phyloP scores from a whole-genome alignment of 2,329 filamentous ascomycete species.

The Monosporascus ibericus region DNA sequence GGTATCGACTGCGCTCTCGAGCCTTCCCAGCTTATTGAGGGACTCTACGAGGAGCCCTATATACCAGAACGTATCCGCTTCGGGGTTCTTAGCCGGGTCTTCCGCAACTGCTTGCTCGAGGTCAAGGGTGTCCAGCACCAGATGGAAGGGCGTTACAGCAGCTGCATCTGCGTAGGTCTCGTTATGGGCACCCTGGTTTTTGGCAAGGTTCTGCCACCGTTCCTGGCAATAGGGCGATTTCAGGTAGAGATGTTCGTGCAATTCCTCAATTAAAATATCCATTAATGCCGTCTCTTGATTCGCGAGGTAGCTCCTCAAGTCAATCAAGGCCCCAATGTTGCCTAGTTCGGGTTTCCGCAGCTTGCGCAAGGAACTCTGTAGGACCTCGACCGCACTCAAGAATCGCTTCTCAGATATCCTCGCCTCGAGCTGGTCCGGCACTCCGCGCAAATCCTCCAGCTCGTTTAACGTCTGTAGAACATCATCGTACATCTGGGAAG shows the following conservation, averaged over 20 bases:
- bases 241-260: constrained; percentile 94
- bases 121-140: constrained; percentile 55
- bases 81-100: constrained; percentile 87
- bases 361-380: constrained; percentile 79
- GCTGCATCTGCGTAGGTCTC: constrained; percentile 42
- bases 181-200: constrained; percentile 52
- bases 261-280: constrained; percentile 93
- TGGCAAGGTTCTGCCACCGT: constrained; percentile 80
- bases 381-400: constrained; percentile 81
- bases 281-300: constrained; percentile 90
- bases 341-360: constrained; percentile 85
- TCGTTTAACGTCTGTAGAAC: constrained; percentile 77
- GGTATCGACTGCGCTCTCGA: constrained; percentile 81
- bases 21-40: constrained; percentile 77
- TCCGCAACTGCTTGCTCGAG: constrained; percentile 62
- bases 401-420: constrained; percentile 96
- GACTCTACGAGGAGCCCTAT: constrained; percentile 82
- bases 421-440: constrained; percentile 89
- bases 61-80: constrained; percentile 93
- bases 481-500: constrained; percentile 85
- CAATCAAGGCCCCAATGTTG: constrained; percentile 79
- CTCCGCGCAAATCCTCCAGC: constrained; percentile 79
- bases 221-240: constrained; percentile 98
- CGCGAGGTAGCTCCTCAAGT: constrained; percentile 79
- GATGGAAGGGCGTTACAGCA: constrained; percentile 48